These are phyloP conservation scores for Phaseolus coccineus DNA, from an alignment of 331 rosid species.

Conservation along the genomic window DNA sequence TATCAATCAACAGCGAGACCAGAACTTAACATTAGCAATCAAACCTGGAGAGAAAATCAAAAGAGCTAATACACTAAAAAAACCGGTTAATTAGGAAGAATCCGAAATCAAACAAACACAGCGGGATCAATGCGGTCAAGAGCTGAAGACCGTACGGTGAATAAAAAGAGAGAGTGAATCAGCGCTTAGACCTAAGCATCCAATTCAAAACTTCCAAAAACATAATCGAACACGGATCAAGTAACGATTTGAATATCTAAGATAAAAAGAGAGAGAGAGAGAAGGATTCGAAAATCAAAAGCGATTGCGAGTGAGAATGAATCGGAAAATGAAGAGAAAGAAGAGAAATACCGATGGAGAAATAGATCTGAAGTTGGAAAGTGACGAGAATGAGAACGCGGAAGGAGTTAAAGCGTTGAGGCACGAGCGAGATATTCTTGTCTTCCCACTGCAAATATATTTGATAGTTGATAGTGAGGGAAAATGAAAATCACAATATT, in stretches of 20 bases:
- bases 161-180: slow-evolving; percentile 11
- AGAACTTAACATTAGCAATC: neutral
- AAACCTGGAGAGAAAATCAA: neutral
- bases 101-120: neutral
- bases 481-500: slow-evolving; percentile 26
- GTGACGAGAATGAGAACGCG: neutral
- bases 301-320: slow-evolving; percentile 3
- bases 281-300: neutral
- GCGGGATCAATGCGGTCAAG: slow-evolving; percentile 1
- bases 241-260: neutral
- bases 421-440: neutral
- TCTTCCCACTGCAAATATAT: slow-evolving; percentile 2
- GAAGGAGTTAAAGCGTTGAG: neutral
- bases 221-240: slow-evolving; percentile 8
- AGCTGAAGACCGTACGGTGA: neutral
- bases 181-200: neutral
- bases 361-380: slow-evolving; percentile 35
- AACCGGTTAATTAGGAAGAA: neutral
- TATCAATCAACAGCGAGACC: slow-evolving; percentile 1
- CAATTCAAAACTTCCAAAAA: neutral
- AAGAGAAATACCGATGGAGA: slow-evolving; percentile 37
- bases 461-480: neutral
- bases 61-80: neutral
- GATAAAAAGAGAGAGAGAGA: neutral
- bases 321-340: slow-evolving; percentile 15